Conservation (phyloP, 768 basidiomycete genomes). For the Pholiota conissans region DNA sequence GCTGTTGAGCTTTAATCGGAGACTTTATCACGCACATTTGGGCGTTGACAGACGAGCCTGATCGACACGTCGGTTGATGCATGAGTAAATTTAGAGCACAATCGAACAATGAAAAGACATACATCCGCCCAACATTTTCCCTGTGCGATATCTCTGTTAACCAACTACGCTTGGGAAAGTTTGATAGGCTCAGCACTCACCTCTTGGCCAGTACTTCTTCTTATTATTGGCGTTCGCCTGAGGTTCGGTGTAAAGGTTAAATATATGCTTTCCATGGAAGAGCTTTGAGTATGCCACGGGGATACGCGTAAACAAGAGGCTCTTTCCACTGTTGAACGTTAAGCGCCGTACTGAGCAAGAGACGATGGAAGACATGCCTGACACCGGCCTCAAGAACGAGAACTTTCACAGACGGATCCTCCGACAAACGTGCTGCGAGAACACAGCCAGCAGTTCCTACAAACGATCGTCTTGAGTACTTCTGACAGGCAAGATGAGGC, state of each 20-base stretch:
- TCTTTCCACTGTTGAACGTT: slow-evolving; percentile 38
- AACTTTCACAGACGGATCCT: slow-evolving; percentile 53
- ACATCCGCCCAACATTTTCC: slow-evolving; percentile 75
- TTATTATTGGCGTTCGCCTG: slow-evolving; percentile 49
- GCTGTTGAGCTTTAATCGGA: neutral
- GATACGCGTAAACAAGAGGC: slow-evolving; percentile 37
- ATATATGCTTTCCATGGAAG: slow-evolving; percentile 49
- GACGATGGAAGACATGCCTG: slow-evolving; percentile 41
- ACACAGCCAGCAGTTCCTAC: slow-evolving; percentile 64
- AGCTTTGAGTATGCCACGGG: slow-evolving; percentile 45
- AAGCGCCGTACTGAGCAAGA: neutral
- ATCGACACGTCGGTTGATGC: neutral
- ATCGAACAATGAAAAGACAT: slow-evolving; percentile 22
- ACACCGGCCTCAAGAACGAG: slow-evolving; percentile 60
- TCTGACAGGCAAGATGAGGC: no score
- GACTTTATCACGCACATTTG: slow-evolving; percentile 31
- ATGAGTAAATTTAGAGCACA: neutral
- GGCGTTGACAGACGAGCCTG: slow-evolving; percentile 69
- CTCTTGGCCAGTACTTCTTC: slow-evolving; percentile 65
- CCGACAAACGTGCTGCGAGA: slow-evolving; percentile 56
- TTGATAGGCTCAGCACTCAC: slow-evolving; percentile 29
- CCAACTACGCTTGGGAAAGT: neutral
- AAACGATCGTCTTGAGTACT: slow-evolving; percentile 6
- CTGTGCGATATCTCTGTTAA: slow-evolving; percentile 28
- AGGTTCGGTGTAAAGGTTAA: slow-evolving; percentile 54